Conservation (phyloP, 257 asterid species). For the Nicotiana obtusifolia region DNA sequence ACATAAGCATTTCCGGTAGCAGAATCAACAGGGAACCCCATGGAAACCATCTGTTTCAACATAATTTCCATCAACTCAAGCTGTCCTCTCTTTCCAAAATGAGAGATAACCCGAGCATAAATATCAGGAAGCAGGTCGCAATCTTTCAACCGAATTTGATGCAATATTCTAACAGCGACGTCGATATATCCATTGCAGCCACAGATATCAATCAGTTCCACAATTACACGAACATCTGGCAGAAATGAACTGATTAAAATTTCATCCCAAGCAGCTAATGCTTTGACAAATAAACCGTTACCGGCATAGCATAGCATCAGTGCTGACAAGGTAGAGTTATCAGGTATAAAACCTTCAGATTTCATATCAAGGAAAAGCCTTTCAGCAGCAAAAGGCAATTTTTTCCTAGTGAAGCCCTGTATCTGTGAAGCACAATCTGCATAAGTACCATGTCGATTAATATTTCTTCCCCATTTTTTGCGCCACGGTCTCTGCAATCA, state of each 20-base stretch:
- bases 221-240: slow-evolving; percentile 42
- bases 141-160: slow-evolving; percentile 41
- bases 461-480: background rate
- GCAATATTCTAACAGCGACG: slow-evolving; percentile 42
- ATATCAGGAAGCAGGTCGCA: slow-evolving; percentile 27
- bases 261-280: slow-evolving; percentile 54
- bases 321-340: slow-evolving; percentile 32
- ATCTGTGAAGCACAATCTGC: slow-evolving; percentile 14
- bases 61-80: slow-evolving; percentile 65
- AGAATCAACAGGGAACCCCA: slow-evolving; percentile 67
- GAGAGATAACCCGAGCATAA: slow-evolving; percentile 38
- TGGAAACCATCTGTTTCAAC: slow-evolving; percentile 59
- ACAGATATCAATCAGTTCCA: slow-evolving; percentile 41
- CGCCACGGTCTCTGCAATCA: slow-evolving; percentile 1
- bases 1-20: slow-evolving; percentile 72
- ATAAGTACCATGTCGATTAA: background rate
- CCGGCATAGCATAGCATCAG: slow-evolving; percentile 43
- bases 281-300: slow-evolving; percentile 40
- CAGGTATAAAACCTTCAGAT: slow-evolving; percentile 20
- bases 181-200: slow-evolving; percentile 39
- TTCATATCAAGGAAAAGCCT: slow-evolving; percentile 20
- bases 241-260: slow-evolving; percentile 47
- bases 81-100: slow-evolving; percentile 66
- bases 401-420: slow-evolving; percentile 20
- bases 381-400: slow-evolving; percentile 23